Percentiles rank a stretch among this genome's conserved stretches.
Evolutionary conservation across 176 grass and related monocot genomes (phyloP).

Genomic region (Chrysopogon serrulatus): DNA sequence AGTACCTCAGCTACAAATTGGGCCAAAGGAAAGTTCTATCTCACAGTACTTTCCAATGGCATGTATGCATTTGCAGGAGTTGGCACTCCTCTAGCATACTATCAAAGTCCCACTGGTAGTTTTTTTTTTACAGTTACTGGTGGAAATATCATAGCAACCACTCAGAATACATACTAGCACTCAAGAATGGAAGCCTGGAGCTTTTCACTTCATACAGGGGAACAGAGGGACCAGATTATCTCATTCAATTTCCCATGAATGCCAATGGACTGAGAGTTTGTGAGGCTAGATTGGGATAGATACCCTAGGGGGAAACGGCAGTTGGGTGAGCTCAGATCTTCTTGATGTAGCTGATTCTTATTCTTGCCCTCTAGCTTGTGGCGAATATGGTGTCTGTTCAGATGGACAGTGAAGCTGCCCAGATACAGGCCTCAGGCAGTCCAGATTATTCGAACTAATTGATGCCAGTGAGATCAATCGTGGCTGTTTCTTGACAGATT

Average conservation of each 20-base stretch:
- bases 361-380: conserved; percentile 47
- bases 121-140: too few relatives aligned
- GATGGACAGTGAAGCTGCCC: conserved; percentile 41
- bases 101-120: neutral
- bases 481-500: neutral
- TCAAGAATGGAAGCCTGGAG: conserved; percentile 26
- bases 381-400: conserved; percentile 41
- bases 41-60: neutral
- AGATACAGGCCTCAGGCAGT: neutral
- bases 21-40: conserved; percentile 12
- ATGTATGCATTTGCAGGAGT: conserved; percentile 29
- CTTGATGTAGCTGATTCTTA: conserved; percentile 15
- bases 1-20: neutral
- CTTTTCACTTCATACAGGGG: neutral
- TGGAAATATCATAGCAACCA: neutral
- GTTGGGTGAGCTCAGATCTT: conserved; percentile 24
- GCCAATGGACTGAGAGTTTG: conserved; percentile 10
- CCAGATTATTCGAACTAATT: conserved; percentile 8
- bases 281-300: conserved; percentile 41
- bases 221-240: neutral
- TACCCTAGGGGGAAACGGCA: neutral
- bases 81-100: conserved; percentile 26
- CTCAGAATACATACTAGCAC: conserved; percentile 1
- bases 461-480: conserved; percentile 7
- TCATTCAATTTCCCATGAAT: neutral